These are phyloP conservation scores for Euclidium syriacum DNA, from an alignment of 345 rosid genomes.

Conservation along the genomic window DNA sequence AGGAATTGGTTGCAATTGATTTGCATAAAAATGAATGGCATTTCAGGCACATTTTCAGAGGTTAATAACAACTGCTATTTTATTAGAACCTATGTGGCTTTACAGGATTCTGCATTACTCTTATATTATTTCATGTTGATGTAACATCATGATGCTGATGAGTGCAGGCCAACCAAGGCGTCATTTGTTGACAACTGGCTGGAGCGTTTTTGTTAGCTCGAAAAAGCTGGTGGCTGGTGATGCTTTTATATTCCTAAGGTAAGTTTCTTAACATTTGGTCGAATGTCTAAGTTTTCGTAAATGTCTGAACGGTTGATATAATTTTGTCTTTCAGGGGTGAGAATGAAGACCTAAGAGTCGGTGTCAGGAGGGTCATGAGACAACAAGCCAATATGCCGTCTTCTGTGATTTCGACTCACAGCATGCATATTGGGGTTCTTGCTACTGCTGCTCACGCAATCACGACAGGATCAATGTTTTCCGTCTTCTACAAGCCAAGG, in stretches of 20 bases:
- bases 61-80: conserved; percentile 24
- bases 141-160: not conserved
- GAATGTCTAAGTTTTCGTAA: no score
- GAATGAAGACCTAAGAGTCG: conserved; percentile 77
- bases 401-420: conserved; percentile 78
- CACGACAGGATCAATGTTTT: conserved; percentile 63
- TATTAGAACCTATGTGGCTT: no score
- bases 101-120: no score
- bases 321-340: conserved; percentile 43
- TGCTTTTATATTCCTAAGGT: conserved; percentile 80
- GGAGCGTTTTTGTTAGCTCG: conserved; percentile 88
- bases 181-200: conserved; percentile 80
- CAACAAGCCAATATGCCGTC: conserved; percentile 77
- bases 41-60: conserved; percentile 80
- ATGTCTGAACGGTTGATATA: not conserved
- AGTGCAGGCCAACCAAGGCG: conserved; percentile 79
- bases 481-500: conserved; percentile 90
- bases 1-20: conserved; percentile 73
- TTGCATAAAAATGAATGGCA: conserved; percentile 79
- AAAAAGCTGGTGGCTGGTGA: conserved; percentile 79
- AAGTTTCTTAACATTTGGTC: conserved; percentile 2
- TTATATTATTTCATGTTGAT: not conserved
- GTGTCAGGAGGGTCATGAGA: conserved; percentile 75
- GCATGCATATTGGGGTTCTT: conserved; percentile 91
- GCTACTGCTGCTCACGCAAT: conserved; percentile 89